Conservation (phyloP, 2,329 filamentous ascomycete genomes). For the Thermoascus crustaceus region DNA sequence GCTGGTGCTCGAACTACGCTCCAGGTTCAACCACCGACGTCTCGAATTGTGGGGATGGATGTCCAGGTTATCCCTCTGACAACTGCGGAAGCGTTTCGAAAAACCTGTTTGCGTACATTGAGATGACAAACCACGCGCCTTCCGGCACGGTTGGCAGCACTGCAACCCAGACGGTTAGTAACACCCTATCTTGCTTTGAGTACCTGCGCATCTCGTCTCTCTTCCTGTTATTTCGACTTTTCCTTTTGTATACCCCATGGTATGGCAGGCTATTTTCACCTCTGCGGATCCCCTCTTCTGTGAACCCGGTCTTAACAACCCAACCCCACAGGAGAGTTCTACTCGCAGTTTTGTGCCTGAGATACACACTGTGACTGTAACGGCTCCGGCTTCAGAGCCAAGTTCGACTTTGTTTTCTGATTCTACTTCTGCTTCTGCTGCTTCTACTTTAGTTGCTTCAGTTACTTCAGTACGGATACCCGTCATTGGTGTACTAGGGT, state of each 20-base stretch:
- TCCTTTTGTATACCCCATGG: background rate
- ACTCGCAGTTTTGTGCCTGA: slow-evolving; percentile 9
- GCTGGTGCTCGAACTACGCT: slow-evolving; percentile 43
- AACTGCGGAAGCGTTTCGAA: slow-evolving; percentile 34
- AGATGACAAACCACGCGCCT: slow-evolving; percentile 24
- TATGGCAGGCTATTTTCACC: background rate
- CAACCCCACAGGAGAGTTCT: slow-evolving; percentile 15
- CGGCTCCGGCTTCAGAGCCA: slow-evolving; percentile 6
- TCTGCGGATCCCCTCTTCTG: background rate
- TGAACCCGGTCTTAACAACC: slow-evolving; percentile 1
- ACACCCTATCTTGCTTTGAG: slow-evolving; percentile 10
- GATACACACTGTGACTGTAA: slow-evolving; percentile 11
- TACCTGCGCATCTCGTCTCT: background rate
- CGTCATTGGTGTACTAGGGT: background rate
- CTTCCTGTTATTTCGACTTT: background rate
- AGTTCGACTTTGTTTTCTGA: slow-evolving; percentile 3
- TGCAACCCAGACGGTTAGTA: slow-evolving; percentile 18
- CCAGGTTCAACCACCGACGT: slow-evolving; percentile 30
- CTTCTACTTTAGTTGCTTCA: background rate
- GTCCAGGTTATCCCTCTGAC: slow-evolving; percentile 41
- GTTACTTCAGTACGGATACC: slow-evolving; percentile 7
- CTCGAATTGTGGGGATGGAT: slow-evolving; percentile 31
- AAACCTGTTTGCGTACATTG: slow-evolving; percentile 37
- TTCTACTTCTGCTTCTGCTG: slow-evolving; percentile 2
- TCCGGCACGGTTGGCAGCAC: slow-evolving; percentile 23